These are phyloP conservation scores for Phytophthora megakarya DNA, from an alignment of 352 stramenopile genomes.

Conservation along the genomic window DNA sequence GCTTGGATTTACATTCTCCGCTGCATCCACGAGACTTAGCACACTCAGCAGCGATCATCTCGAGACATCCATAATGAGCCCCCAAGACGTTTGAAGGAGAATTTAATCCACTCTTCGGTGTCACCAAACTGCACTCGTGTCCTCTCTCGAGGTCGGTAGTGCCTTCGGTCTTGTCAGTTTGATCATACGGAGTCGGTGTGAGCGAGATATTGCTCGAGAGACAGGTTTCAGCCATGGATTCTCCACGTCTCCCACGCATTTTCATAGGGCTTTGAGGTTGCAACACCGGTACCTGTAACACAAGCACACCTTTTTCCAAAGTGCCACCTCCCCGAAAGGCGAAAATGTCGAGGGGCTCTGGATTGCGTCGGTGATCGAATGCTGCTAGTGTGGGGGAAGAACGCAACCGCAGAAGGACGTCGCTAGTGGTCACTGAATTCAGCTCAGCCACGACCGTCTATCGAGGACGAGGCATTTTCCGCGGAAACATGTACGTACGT, in stretches of 20 bases:
- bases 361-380: background rate
- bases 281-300: background rate
- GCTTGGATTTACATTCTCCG: conserved; percentile 17
- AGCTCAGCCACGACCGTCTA: conserved; percentile 10
- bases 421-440: conserved; percentile 12
- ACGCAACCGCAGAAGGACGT: conserved; percentile 11
- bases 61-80: conserved; percentile 26
- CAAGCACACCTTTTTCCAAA: background rate
- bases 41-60: background rate
- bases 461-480: conserved; percentile 16
- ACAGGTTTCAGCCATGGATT: conserved; percentile 28
- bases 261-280: background rate
- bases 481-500: conserved; percentile 1
- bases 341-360: background rate
- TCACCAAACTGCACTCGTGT: conserved; percentile 18
- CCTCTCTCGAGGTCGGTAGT: conserved; percentile 14
- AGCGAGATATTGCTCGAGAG: conserved; percentile 30
- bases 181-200: conserved; percentile 17
- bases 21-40: background rate
- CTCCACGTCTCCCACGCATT: conserved; percentile 18
- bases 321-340: conserved; percentile 10
- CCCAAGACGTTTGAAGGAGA: conserved; percentile 22
- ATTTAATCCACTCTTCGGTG: conserved; percentile 9
- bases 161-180: conserved; percentile 3
- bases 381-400: background rate